A percentile compares a stretch with the other conserved stretches of the same genome.
Evolutionary conservation across 2,329 filamentous ascomycete genomes (phyloP).

Genomic region (Claviceps sp.): DNA sequence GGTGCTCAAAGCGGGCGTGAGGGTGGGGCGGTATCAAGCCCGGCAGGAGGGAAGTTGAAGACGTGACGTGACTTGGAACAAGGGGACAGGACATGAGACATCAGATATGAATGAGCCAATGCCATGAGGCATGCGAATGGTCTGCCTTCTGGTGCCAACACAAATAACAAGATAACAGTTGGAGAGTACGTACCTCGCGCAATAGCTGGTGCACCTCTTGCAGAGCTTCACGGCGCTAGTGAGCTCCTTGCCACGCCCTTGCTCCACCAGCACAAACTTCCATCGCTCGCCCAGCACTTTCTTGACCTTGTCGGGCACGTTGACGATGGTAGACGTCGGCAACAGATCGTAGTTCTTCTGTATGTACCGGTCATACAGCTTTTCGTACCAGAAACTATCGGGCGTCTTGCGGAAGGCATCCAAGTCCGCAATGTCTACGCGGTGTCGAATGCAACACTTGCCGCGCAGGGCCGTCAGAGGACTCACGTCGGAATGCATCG

Average conservation of each 20-base stretch:
- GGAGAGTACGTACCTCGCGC: conserved; percentile 55
- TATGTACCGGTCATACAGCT: conserved; percentile 95
- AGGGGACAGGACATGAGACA: background rate
- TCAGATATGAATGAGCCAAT: background rate
- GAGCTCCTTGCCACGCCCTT: conserved; percentile 84
- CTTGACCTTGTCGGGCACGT: conserved; percentile 89
- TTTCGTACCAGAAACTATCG: conserved; percentile 93
- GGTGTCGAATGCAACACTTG: conserved; percentile 83
- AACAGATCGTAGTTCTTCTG: conserved; percentile 97
- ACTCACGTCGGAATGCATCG: conserved; percentile 96
- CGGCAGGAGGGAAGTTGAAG: conserved; percentile 2
- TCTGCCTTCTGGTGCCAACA: background rate
- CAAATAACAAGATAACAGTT: background rate
- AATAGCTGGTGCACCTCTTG: conserved; percentile 84
- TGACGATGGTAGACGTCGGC: conserved; percentile 82
- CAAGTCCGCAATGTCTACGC: conserved; percentile 69
- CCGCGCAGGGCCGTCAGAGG: conserved; percentile 85
- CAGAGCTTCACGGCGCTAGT: conserved; percentile 93
- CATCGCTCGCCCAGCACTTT: conserved; percentile 91
- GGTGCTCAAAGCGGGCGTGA: conserved; percentile 5
- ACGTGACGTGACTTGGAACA: background rate
- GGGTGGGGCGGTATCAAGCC: conserved; percentile 2
- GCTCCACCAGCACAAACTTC: conserved; percentile 92
- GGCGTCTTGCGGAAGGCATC: conserved; percentile 73
- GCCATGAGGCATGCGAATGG: background rate